Evolutionary conservation across 1,139 yeast genomes (phyloP).

Genomic region (Geotrichum carabidarum): DNA sequence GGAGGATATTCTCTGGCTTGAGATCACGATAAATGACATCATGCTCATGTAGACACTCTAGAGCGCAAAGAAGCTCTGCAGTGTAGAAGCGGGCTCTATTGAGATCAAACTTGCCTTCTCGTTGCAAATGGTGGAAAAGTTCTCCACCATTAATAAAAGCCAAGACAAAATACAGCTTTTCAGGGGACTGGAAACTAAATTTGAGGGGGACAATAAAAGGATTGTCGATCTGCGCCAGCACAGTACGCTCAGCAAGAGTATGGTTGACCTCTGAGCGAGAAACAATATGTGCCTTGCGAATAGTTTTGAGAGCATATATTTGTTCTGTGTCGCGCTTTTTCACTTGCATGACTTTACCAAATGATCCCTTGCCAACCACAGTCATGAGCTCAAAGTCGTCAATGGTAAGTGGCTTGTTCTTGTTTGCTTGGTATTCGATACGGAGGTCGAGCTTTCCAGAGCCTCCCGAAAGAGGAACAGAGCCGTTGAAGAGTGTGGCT

Average conservation of each 20-base stretch:
- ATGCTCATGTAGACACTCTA: slow-evolving; percentile 83
- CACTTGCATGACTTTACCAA: slow-evolving; percentile 98
- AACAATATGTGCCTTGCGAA: slow-evolving; percentile 88
- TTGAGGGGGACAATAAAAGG: slow-evolving; percentile 97
- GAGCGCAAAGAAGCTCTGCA: slow-evolving; percentile 86
- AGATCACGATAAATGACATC: slow-evolving; percentile 91
- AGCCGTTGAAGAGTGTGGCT: slow-evolving; percentile 27
- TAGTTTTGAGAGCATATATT: slow-evolving; percentile 87
- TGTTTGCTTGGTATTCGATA: slow-evolving; percentile 72
- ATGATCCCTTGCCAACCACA: slow-evolving; percentile 95
- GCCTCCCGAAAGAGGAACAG: slow-evolving; percentile 37
- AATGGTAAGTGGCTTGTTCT: slow-evolving; percentile 66
- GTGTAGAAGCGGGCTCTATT: slow-evolving; percentile 89
- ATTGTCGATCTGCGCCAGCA: slow-evolving; percentile 81
- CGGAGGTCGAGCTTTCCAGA: slow-evolving; percentile 50
- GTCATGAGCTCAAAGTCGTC: slow-evolving; percentile 89
- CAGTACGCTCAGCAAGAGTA: slow-evolving; percentile 93
- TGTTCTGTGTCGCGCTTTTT: slow-evolving; percentile 90
- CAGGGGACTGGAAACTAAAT: slow-evolving; percentile 94
- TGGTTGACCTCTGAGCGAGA: slow-evolving; percentile 92
- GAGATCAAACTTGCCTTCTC: slow-evolving; percentile 82
- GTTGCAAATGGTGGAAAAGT: slow-evolving; percentile 86
- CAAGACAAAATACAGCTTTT: slow-evolving; percentile 79
- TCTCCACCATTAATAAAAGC: slow-evolving; percentile 97
- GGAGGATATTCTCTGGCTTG: slow-evolving; percentile 88